Evolutionary conservation across 1,284 basidiomycete genomes (phyloP).

Genomic region (Ceraceosorus guamensis): DNA sequence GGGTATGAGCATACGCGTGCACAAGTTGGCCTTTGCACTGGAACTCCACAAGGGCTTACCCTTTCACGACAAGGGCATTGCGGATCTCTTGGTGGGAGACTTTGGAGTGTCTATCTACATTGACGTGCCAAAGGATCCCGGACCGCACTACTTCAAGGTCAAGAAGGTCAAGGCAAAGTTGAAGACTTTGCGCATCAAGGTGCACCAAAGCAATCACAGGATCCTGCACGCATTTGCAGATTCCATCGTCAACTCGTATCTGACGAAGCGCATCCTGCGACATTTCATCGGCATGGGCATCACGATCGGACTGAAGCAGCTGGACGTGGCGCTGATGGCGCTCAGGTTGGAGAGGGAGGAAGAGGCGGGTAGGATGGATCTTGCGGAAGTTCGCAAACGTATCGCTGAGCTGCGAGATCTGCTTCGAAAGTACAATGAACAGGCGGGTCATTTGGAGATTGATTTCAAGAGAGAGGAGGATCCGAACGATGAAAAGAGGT

Average conservation of each 20-base stretch:
- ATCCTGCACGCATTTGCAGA: conserved; percentile 11
- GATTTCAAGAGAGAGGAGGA: conserved; percentile 15
- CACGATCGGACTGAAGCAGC: conserved; percentile 13
- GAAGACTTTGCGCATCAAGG: conserved; percentile 10
- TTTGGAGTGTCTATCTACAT: conserved; percentile 13
- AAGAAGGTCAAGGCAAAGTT: conserved; percentile 17
- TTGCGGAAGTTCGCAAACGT: conserved; percentile 9
- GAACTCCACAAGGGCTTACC: conserved; percentile 7
- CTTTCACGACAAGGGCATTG: conserved; percentile 15
- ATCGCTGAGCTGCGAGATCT: conserved; percentile 16
- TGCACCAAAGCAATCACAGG: conserved; percentile 14
- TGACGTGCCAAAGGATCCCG: conserved; percentile 12
- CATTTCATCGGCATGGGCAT: conserved; percentile 13
- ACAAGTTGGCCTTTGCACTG: conserved; percentile 14
- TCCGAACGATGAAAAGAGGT: conserved; percentile 7
- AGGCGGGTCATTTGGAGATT: conserved; percentile 15
- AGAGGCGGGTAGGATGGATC: conserved; percentile 4
- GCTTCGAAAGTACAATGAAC: conserved; percentile 15
- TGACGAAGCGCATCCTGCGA: conserved; percentile 12
- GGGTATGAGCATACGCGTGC: conserved; percentile 15
- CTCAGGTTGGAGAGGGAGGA: conserved; percentile 8
- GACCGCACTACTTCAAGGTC: conserved; percentile 13
- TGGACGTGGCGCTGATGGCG: conserved; percentile 16
- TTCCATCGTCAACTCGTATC: conserved; percentile 8
- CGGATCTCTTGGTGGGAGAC: conserved; percentile 12